Evolutionary conservation across 306 rosid genomes (phyloP), one percentile per base, ranked within the genome.

Genomic region (Pyrus betulifolia): DNA sequence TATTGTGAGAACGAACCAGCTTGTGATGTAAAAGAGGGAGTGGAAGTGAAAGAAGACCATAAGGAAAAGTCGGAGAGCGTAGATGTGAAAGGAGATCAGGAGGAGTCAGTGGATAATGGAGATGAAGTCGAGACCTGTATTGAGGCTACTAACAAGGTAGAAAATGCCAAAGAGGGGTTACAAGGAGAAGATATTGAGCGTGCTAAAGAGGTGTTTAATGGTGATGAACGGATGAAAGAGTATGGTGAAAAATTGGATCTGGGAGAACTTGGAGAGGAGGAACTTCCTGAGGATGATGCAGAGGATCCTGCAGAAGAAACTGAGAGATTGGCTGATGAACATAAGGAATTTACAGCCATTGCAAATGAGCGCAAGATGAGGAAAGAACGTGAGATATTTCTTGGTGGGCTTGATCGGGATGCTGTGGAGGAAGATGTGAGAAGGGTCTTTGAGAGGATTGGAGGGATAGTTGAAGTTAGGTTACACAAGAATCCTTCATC

Each of bases 401-500:
- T 90, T 35, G 93, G 92, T 33, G 98, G 96, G 63, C 82, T 93
- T 79, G 98, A 90, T 77, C 87, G 82, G 38, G 94, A 89, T 78
- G 91, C 88, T 35, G 83, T 78, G 44, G 96, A 90, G 88, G 98
- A 90, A 74, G 96, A 90, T 57, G 78, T 93, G 85, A 89, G 76
- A 76, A 86, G 83, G 82, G 89, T 87, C 70, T 93, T 93, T 79
- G 80, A 88, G 80, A 86, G 83, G 85, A 86, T 90, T 60, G 98
- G 98, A 69, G 94, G 89, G 83, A 84, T 90, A 83, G 89, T 82
- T 84, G 94, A 87, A 72, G 84, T 93, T 69, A 90, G 96, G 80
- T 74, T 93, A 88, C 92, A 87, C 75, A 93, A 82, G 84, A 81
- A 84, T 86, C 74, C 80, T 46, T 85, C 86, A 45, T 87, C 91